Evolutionary conservation across 2,329 filamentous ascomycete species (phyloP), one percentile per base, ranked within the genome.

Genomic region (Colletotrichum nymphaeae): DNA sequence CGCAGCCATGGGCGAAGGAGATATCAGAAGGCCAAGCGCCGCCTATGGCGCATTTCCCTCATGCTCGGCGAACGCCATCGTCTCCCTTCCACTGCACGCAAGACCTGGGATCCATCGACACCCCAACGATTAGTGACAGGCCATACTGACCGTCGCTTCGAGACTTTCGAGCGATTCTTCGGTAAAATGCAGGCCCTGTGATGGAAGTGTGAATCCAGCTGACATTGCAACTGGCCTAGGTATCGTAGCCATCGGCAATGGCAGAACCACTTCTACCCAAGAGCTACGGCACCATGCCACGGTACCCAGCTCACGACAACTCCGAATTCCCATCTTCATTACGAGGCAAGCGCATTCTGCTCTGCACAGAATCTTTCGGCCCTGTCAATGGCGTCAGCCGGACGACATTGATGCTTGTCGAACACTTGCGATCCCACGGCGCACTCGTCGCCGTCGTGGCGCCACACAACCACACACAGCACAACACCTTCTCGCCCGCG

Each of bases 381-480:
- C 92, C 92, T 0, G 90, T 94, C 79, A 94, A 94, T 78, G 92
- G 92, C n/a, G 92, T 94, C 58, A 93, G 90, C 77, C 87, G 91
- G 74, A 94, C 92, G 5, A 94, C 92, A 0, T 84, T 91, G 76
- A 93, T 91, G 85, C 86, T 94, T 64, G 90, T 94, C 67, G 89
- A 91, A 78, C 92, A 93, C 76, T 84, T 94, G 24, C 88, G 91
- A 69, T 83, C 83, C n/a, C 84, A 93, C 76, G 92, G 90, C 24
- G 91, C 88, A 12, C 86, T 91, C 22, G 88, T 94, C 63, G 90
- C 91, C 9, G 90, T 93, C 6, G 91, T 93, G 42, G 91, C 92
- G 53, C 92, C 92, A 19, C 85, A 88, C 71, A 88, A 88, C 76
- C 86, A 88, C 76, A 88, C 86, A 37, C 82, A 86, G 68, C 82